These are phyloP conservation scores for Cyberlindnera euphorbiiphila DNA, from an alignment of 805 yeast genomes.

Conservation along the genomic window DNA sequence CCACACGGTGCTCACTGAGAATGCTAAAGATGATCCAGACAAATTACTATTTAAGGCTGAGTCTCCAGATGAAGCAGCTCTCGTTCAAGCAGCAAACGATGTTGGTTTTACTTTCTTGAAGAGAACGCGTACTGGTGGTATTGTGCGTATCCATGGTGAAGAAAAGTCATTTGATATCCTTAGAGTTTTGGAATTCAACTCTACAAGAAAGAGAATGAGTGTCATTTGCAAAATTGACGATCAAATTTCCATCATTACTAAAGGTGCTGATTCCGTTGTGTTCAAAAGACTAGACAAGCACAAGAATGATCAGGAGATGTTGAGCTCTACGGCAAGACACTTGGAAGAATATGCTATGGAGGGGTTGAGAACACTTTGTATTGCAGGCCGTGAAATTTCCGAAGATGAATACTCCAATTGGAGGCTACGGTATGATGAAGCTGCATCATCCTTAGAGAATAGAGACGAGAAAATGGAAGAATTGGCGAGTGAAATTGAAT, in stretches of 20 bases:
- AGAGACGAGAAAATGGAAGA: slow-evolving; percentile 73
- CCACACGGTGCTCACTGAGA: slow-evolving; percentile 75
- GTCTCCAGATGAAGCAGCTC: slow-evolving; percentile 87
- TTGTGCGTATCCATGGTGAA: slow-evolving; percentile 64
- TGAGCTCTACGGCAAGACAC: slow-evolving; percentile 65
- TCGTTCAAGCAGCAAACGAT: slow-evolving; percentile 76
- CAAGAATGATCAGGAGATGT: slow-evolving; percentile 43
- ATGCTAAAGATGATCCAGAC: slow-evolving; percentile 52
- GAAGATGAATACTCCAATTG: slow-evolving; percentile 62
- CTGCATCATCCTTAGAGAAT: slow-evolving; percentile 57
- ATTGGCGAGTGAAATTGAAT: slow-evolving; percentile 71
- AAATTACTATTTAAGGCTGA: slow-evolving; percentile 65
- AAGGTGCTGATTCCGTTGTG: slow-evolving; percentile 82
- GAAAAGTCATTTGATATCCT: slow-evolving; percentile 66
- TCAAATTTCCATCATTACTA: slow-evolving; percentile 62
- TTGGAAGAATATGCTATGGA: slow-evolving; percentile 78
- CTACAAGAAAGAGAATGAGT: slow-evolving; percentile 86
- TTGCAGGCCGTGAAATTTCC: slow-evolving; percentile 63
- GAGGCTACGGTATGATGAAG: slow-evolving; percentile 59
- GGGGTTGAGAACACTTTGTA: slow-evolving; percentile 78
- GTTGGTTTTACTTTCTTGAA: slow-evolving; percentile 68
- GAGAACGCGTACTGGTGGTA: slow-evolving; percentile 62
- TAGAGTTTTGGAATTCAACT: slow-evolving; percentile 69
- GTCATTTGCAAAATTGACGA: slow-evolving; percentile 63
- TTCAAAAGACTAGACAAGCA: slow-evolving; percentile 52